Evolutionary conservation across 2,329 filamentous ascomycete species (phyloP).

Genomic region (Apiospora kogelbergensis): DNA sequence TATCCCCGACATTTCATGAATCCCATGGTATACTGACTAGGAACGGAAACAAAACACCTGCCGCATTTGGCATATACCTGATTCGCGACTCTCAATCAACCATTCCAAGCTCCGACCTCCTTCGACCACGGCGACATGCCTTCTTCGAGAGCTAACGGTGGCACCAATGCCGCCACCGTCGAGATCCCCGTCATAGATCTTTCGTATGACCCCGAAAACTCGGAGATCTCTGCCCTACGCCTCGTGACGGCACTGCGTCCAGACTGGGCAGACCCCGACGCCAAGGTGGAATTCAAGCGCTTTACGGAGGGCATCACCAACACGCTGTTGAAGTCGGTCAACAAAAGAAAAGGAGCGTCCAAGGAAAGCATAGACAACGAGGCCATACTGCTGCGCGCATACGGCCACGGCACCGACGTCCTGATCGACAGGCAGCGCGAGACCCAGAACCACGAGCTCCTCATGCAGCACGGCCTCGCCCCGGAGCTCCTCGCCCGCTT

Average conservation of each 20-base stretch:
- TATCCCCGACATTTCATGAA: too few species aligned
- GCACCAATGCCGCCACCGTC: not conserved
- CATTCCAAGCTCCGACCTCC: not conserved
- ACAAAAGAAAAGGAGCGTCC: constrained; percentile 61
- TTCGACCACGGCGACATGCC: not conserved
- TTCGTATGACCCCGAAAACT: constrained; percentile 74
- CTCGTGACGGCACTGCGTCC: constrained; percentile 80
- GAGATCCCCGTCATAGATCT: constrained; percentile 61
- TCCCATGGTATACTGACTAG: too few species aligned
- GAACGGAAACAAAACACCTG: not conserved
- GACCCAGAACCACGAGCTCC: constrained; percentile 77
- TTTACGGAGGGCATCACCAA: constrained; percentile 99
- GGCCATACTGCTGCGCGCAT: constrained; percentile 86
- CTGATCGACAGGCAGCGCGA: constrained; percentile 93
- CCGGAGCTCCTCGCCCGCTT: constrained; percentile 88
- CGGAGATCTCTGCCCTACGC: constrained; percentile 73
- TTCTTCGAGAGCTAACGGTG: not conserved
- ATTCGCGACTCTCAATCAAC: not conserved
- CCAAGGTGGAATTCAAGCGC: constrained; percentile 78
- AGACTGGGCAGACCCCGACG: constrained; percentile 74
- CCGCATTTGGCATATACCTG: constrained; percentile 1
- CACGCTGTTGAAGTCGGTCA: constrained; percentile 79
- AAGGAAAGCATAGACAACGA: constrained; percentile 65
- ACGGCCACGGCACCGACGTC: constrained; percentile 90
- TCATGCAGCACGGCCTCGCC: constrained; percentile 80